A percentile compares a stretch with the other conserved stretches of the same genome.
These are phyloP conservation scores for Candida ipomoeae DNA, from an alignment of 805 yeast genomes.

Conservation along the genomic window DNA sequence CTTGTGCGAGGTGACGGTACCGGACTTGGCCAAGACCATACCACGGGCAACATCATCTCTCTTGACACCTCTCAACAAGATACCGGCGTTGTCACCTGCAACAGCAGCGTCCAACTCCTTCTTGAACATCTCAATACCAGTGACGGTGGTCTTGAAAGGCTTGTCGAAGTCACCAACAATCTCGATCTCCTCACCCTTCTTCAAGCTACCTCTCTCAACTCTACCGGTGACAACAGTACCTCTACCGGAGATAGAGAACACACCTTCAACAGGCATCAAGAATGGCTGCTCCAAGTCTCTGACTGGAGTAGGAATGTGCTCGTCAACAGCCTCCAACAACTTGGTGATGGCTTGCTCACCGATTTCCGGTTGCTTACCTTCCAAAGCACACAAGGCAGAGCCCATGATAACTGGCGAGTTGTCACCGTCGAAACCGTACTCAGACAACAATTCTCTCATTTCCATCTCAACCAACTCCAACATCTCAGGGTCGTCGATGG, in stretches of 20 bases:
- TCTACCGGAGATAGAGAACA: conserved; percentile 98
- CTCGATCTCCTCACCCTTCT: conserved; percentile 98
- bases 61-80: conserved; percentile 95
- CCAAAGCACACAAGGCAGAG: conserved; percentile 95
- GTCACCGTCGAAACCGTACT: conserved; percentile 97
- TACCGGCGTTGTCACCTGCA: conserved; percentile 99
- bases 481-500: conserved; percentile 98
- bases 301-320: conserved; percentile 89
- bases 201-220: conserved; percentile 95
- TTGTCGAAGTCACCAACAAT: conserved; percentile 87
- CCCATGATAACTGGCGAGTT: conserved; percentile 98
- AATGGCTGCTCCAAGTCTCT: conserved; percentile 96
- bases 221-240: conserved; percentile 99
- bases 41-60: conserved; percentile 97
- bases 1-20: conserved; percentile 86
- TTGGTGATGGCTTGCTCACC: conserved; percentile 81
- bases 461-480: conserved; percentile 99
- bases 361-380: conserved; percentile 82
- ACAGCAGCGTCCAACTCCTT: conserved; percentile 95
- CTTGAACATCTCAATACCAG: conserved; percentile 99
- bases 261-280: conserved; percentile 95
- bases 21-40: conserved; percentile 94
- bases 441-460: conserved; percentile 91
- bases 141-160: conserved; percentile 89
- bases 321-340: conserved; percentile 89